A percentile compares a stretch with the other conserved stretches of the same genome.
Evolutionary conservation across 345 rosid genomes (phyloP).

Genomic region (Balakata baccata): DNA sequence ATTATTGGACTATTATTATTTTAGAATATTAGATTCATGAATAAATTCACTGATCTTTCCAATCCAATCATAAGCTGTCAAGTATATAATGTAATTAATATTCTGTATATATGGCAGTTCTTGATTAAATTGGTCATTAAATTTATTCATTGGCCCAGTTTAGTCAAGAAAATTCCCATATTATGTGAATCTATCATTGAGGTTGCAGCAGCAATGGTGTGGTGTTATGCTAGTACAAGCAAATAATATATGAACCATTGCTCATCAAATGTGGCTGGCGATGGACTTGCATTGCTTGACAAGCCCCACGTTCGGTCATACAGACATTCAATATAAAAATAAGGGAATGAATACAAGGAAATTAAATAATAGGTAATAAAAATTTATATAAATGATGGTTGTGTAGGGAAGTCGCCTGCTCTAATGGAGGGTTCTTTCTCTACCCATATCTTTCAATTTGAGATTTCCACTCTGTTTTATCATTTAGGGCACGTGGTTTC

Average conservation of each 20-base stretch:
- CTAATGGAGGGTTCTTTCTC: background rate
- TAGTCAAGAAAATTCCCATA: too few relatives aligned
- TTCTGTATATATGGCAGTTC: too few relatives aligned
- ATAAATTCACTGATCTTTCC: too few relatives aligned
- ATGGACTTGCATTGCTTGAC: constrained; percentile 11
- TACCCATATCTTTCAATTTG: constrained; percentile 9
- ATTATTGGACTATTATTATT: too few relatives aligned
- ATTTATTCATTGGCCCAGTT: too few relatives aligned
- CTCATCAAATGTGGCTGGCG: constrained; percentile 1
- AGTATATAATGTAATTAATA: too few relatives aligned
- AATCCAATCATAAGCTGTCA: too few relatives aligned
- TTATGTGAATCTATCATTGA: background rate
- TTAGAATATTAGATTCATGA: too few relatives aligned
- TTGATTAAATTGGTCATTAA: too few relatives aligned
- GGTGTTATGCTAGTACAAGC: too few relatives aligned
- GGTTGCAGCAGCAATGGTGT: too few relatives aligned
- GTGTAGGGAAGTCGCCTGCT: background rate
- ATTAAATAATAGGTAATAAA: background rate
- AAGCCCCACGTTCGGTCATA: constrained; percentile 13
- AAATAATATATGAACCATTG: background rate
- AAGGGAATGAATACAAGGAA: background rate
- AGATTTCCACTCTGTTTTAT: constrained; percentile 14
- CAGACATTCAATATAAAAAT: background rate
- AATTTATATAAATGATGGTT: background rate
- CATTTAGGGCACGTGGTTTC: constrained; percentile 8